Percentiles rank a stretch among this genome's conserved stretches.
Evolutionary conservation across 2,329 filamentous ascomycete species (phyloP).

Genomic region (Parastagonospora nodorum): DNA sequence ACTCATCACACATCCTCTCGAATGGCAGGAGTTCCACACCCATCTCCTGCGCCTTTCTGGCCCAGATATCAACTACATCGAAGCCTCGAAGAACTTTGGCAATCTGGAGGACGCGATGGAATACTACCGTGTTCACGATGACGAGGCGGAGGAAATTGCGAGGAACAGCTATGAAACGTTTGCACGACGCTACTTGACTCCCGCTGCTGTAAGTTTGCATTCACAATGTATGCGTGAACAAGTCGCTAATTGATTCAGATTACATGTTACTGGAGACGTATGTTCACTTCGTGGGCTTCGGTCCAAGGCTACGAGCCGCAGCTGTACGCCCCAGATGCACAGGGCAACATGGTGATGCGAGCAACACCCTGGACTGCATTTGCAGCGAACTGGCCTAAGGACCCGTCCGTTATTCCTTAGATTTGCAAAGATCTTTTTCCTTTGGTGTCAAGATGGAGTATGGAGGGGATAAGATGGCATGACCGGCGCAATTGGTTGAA

Average conservation of each 20-base stretch:
- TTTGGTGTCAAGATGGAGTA: neutral
- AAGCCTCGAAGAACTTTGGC: constrained; percentile 36
- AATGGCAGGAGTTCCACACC: constrained; percentile 44
- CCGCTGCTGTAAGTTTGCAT: constrained; percentile 31
- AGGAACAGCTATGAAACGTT: constrained; percentile 39
- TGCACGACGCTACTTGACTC: constrained; percentile 37
- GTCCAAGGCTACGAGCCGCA: constrained; percentile 39
- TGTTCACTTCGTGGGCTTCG: constrained; percentile 36
- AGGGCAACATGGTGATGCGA: constrained; percentile 35
- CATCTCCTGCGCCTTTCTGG: constrained; percentile 39
- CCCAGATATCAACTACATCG: constrained; percentile 39
- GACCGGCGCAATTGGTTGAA: constrained; percentile 12
- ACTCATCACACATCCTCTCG: constrained; percentile 37
- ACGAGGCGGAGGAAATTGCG: constrained; percentile 36
- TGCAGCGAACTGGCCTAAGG: constrained; percentile 40
- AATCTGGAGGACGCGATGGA: constrained; percentile 41
- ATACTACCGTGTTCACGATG: constrained; percentile 35
- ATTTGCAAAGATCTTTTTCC: neutral
- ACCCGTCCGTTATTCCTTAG: constrained; percentile 38
- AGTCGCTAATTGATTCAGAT: constrained; percentile 15
- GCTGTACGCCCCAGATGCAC: constrained; percentile 29
- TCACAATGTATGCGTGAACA: too few species aligned
- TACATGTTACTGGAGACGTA: constrained; percentile 41
- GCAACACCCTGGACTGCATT: constrained; percentile 42
- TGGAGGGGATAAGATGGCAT: constrained; percentile 15